Percentiles rank a stretch among this genome's conserved stretches.
These are phyloP conservation scores for Chalaropsis thielavioides DNA, from an alignment of 2,329 filamentous ascomycete genomes.

Conservation along the genomic window DNA sequence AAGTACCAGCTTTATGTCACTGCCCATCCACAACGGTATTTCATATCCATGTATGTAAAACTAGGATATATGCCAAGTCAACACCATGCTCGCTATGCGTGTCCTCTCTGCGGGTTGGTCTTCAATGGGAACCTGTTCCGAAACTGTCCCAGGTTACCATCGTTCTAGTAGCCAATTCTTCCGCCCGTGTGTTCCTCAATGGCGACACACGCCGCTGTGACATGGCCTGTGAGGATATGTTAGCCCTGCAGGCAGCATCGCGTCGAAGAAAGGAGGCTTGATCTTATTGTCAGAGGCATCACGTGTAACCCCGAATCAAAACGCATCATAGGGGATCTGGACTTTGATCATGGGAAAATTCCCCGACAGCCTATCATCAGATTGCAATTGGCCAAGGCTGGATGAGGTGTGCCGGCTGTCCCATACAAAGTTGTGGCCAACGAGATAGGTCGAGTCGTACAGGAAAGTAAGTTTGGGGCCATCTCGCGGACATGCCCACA, in stretches of 20 bases:
- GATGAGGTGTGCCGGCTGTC: constrained; percentile 34
- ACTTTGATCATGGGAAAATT: constrained; percentile 25
- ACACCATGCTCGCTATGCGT: too few relatives aligned
- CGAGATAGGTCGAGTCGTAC: constrained; percentile 30
- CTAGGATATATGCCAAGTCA: background rate
- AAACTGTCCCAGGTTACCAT: background rate
- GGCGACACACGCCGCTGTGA: constrained; percentile 30
- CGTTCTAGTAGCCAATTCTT: background rate
- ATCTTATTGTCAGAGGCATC: constrained; percentile 44
- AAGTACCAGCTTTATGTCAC: background rate
- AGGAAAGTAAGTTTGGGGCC: constrained; percentile 23
- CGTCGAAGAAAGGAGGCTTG: too few relatives aligned
- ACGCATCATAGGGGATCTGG: constrained; percentile 27
- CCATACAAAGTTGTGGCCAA: constrained; percentile 52
- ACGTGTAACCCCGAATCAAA: constrained; percentile 25
- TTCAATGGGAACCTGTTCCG: background rate
- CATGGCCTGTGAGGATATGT: constrained; percentile 24
- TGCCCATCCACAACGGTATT: background rate
- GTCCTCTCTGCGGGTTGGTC: too few relatives aligned
- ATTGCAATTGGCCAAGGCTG: constrained; percentile 19
- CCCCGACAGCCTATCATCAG: background rate
- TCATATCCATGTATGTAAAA: background rate
- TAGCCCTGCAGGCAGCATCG: constrained; percentile 3
- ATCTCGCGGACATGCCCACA: constrained; percentile 24
- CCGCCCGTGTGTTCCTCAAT: constrained; percentile 20